Conservation (phyloP, 2,329 filamentous ascomycete species). For the Parastagonospora avenae region DNA sequence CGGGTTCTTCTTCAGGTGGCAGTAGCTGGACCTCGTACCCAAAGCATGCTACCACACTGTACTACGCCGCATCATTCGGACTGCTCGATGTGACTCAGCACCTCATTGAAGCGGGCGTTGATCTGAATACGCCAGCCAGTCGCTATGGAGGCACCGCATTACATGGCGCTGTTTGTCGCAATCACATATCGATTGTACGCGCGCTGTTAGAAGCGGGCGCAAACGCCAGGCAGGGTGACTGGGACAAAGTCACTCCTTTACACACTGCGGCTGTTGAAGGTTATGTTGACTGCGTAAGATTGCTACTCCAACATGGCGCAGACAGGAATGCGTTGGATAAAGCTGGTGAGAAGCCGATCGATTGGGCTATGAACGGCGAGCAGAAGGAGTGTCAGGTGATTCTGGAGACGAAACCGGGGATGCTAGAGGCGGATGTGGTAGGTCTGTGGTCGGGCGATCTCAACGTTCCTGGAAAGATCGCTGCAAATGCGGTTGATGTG, state of each 20-base stretch:
- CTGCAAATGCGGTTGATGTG: too few relatives aligned
- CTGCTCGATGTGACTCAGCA: not conserved
- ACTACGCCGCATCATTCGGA: slow-evolving; percentile 5
- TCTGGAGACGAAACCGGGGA: too few relatives aligned
- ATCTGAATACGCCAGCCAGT: slow-evolving; percentile 3
- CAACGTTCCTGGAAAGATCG: too few relatives aligned
- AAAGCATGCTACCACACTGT: slow-evolving; percentile 1
- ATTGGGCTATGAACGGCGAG: not conserved
- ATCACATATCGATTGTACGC: not conserved
- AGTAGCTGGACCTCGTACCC: slow-evolving; percentile 2
- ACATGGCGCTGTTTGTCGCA: slow-evolving; percentile 1
- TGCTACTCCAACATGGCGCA: slow-evolving; percentile 1
- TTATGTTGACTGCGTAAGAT: not conserved
- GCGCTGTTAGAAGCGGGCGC: slow-evolving; percentile 2
- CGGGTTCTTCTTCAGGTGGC: too few relatives aligned
- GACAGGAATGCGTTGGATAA: not conserved
- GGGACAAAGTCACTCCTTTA: slow-evolving; percentile 2
- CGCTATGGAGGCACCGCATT: slow-evolving; percentile 4
- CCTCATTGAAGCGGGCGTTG: not conserved
- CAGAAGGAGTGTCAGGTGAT: too few relatives aligned
- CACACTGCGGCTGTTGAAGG: slow-evolving; percentile 1
- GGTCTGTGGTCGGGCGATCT: too few relatives aligned
- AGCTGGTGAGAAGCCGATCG: not conserved
- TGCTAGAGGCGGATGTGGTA: too few relatives aligned
- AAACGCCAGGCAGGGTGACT: not conserved